Percentiles rank a stretch among this genome's conserved stretches.
Evolutionary conservation across 257 asterid species (phyloP).

Genomic region (Jasminum sambac): DNA sequence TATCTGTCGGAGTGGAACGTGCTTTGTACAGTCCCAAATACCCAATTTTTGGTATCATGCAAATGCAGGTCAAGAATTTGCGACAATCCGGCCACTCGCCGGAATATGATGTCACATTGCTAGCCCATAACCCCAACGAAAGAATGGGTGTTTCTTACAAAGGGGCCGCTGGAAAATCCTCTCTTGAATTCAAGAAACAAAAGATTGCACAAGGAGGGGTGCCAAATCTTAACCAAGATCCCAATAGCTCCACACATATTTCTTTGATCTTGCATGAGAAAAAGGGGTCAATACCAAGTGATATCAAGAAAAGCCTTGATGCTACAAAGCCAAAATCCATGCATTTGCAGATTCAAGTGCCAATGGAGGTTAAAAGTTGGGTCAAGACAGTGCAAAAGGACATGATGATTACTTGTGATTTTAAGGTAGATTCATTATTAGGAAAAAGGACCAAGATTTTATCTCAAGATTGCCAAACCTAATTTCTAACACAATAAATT

Average conservation of each 20-base stretch:
- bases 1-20: conserved; percentile 20
- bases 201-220: conserved; percentile 42
- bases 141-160: conserved; percentile 34
- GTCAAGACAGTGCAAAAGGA: conserved; percentile 26
- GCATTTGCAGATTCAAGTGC: conserved; percentile 31
- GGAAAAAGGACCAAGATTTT: conserved; percentile 31
- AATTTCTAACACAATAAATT: conserved; percentile 11
- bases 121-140: conserved; percentile 35
- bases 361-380: conserved; percentile 49
- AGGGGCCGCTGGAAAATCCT: conserved; percentile 30
- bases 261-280: conserved; percentile 29
- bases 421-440: conserved; percentile 41
- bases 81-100: conserved; percentile 13
- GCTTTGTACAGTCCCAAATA: conserved; percentile 41
- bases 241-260: conserved; percentile 15
- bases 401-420: conserved; percentile 41
- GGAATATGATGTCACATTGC: conserved; percentile 30
- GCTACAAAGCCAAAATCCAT: conserved; percentile 32
- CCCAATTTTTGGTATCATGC: conserved; percentile 43
- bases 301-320: conserved; percentile 17
- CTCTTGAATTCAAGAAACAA: conserved; percentile 35
- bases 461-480: conserved; percentile 43
- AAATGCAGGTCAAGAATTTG: conserved; percentile 30
- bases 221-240: conserved; percentile 13
- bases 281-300: conserved; percentile 25